Conservation (phyloP, 345 rosid species). For the Populus ilicifolia region DNA sequence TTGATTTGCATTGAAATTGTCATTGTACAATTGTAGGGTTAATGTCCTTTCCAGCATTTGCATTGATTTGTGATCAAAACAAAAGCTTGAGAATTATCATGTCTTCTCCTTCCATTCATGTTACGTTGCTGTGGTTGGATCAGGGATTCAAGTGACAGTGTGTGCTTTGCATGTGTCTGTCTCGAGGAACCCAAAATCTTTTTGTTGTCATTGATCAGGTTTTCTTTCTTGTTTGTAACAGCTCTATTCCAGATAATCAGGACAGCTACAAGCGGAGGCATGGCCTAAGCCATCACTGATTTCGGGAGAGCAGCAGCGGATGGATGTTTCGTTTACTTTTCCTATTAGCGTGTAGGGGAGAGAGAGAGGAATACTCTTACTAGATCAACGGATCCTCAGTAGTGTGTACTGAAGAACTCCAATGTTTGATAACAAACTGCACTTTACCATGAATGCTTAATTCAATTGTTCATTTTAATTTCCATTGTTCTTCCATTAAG, state of each 20-base stretch:
- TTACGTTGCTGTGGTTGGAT: background rate
- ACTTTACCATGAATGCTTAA: background rate
- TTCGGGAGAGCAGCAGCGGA: conserved; percentile 45
- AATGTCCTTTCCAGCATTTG: no score
- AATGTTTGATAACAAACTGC: background rate
- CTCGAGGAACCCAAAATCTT: background rate
- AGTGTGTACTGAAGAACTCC: background rate
- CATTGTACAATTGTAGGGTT: background rate
- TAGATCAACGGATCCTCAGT: background rate
- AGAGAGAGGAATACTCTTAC: no score
- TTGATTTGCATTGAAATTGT: background rate
- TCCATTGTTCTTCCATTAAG: background rate
- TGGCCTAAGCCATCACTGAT: conserved; percentile 8
- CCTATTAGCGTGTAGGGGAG: background rate
- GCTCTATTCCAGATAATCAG: conserved; percentile 96
- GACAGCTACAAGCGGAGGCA: conserved; percentile 51
- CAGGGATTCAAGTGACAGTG: background rate
- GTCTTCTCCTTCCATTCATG: background rate
- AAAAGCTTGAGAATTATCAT: background rate
- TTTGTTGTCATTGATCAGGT: background rate
- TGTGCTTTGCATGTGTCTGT: no score
- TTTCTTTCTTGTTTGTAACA: conserved; percentile 29
- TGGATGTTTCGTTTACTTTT: conserved; percentile 27
- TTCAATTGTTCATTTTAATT: background rate
- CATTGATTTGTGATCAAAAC: no score